A percentile compares a stretch with the other conserved stretches of the same genome.
Evolutionary conservation across 768 basidiomycete genomes (phyloP).

Genomic region (Lentinula guzmanii): DNA sequence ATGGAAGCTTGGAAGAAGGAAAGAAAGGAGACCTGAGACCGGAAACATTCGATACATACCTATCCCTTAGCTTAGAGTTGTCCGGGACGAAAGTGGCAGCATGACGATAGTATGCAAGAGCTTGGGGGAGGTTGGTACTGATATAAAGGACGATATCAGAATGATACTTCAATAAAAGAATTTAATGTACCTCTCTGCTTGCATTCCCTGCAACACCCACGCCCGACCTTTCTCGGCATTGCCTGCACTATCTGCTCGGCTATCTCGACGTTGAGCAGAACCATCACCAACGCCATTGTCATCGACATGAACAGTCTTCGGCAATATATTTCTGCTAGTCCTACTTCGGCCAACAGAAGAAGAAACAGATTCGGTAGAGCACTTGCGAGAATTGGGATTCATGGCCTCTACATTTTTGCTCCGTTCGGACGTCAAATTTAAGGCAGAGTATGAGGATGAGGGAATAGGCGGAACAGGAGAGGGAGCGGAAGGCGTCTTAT

Average conservation of each 20-base stretch:
- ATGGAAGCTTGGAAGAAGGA: no score
- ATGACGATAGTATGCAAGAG: slow-evolving; percentile 76
- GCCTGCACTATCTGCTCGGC: not conserved
- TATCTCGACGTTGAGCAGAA: not conserved
- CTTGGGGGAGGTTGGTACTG: slow-evolving; percentile 71
- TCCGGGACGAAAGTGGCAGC: slow-evolving; percentile 83
- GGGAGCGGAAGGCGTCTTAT: not conserved
- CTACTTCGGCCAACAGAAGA: not conserved
- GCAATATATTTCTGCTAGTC: not conserved
- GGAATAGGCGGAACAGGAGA: not conserved
- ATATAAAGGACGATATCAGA: slow-evolving; percentile 61
- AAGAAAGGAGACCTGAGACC: slow-evolving; percentile 8
- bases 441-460: not conserved
- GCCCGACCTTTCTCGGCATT: not conserved
- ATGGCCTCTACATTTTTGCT: not conserved
- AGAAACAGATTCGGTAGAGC: no score
- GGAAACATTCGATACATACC: slow-evolving; percentile 48
- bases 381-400: not conserved
- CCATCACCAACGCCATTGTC: not conserved
- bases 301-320: no score
- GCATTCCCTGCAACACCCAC: not conserved
- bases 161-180: slow-evolving; percentile 47
- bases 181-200: not conserved
- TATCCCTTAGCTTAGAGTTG: slow-evolving; percentile 79
- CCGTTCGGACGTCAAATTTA: not conserved